These are phyloP conservation scores for Moringa oleifera DNA, from an alignment of 345 rosid species.

Conservation along the genomic window DNA sequence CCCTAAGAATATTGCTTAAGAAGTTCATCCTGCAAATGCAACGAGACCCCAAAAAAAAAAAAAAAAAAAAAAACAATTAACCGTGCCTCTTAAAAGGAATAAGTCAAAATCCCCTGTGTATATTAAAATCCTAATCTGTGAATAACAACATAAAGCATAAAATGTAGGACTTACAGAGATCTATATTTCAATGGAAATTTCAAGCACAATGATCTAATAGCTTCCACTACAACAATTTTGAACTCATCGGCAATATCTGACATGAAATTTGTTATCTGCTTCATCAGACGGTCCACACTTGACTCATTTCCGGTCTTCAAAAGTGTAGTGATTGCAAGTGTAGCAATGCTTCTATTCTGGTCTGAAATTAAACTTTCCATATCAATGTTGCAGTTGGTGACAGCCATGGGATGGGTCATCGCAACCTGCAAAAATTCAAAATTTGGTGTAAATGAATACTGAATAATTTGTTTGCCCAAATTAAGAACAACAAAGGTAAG, in stretches of 20 bases:
- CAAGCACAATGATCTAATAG: slow-evolving; percentile 91
- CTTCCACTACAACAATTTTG: slow-evolving; percentile 98
- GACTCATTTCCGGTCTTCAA: slow-evolving; percentile 98
- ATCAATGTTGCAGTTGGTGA: slow-evolving; percentile 97
- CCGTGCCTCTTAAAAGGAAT: background rate
- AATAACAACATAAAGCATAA: background rate
- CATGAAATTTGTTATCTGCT: slow-evolving; percentile 97
- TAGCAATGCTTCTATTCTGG: slow-evolving; percentile 97
- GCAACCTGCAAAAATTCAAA: slow-evolving; percentile 66
- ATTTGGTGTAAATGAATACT: background rate
- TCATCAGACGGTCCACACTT: slow-evolving; percentile 96
- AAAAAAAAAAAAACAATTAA: background rate
- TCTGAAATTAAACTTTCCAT: slow-evolving; percentile 98
- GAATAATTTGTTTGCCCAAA: background rate
- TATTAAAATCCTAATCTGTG: background rate
- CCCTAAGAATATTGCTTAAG: slow-evolving; percentile 95
- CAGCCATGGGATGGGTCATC: slow-evolving; percentile 99
- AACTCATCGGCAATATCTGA: slow-evolving; percentile 98
- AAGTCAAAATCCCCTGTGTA: background rate
- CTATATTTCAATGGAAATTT: slow-evolving; percentile 96
- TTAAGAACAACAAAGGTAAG: slow-evolving; percentile 3
- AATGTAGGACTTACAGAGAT: slow-evolving; percentile 59
- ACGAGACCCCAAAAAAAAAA: no score
- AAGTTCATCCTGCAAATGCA: slow-evolving; percentile 99
- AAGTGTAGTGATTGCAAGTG: slow-evolving; percentile 96